Evolutionary conservation across 2,329 filamentous ascomycete species (phyloP).

Genomic region (Alternaria panax): DNA sequence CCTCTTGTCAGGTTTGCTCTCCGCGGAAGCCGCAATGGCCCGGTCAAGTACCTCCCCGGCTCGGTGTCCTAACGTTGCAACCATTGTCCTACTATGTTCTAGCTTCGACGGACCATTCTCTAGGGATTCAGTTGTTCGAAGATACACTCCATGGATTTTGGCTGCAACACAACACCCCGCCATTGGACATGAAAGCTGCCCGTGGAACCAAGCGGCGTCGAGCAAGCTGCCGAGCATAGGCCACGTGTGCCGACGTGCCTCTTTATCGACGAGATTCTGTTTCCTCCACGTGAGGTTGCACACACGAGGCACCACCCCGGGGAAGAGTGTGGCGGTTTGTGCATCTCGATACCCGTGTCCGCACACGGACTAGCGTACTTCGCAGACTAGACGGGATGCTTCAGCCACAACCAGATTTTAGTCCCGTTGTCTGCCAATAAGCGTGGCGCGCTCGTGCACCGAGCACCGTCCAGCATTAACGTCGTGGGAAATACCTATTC

Average conservation of each 20-base stretch:
- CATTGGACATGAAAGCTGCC: neutral
- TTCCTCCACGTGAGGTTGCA: neutral
- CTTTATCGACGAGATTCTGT: neutral
- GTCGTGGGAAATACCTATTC: neutral
- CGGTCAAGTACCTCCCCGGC: neutral
- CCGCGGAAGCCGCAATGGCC: conserved; percentile 10
- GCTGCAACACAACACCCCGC: neutral
- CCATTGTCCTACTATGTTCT: conserved; percentile 5
- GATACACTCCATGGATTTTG: neutral
- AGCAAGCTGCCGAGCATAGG: neutral
- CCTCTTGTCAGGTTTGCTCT: neutral
- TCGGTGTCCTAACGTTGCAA: neutral
- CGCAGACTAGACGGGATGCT: neutral
- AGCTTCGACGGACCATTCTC: neutral
- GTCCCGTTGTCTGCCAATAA: conserved; percentile 1
- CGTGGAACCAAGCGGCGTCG: neutral
- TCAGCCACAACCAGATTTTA: conserved; percentile 1
- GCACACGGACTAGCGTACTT: neutral
- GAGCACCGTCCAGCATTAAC: neutral
- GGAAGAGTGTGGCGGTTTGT: neutral
- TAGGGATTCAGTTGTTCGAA: neutral
- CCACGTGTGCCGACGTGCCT: neutral
- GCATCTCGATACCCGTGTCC: neutral
- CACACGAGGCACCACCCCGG: neutral
- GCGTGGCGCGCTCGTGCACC: neutral